A percentile compares a stretch with the other conserved stretches of the same genome.
These are phyloP conservation scores for Aspergillus ustus DNA, from an alignment of 2,329 filamentous ascomycete species.

Conservation along the genomic window DNA sequence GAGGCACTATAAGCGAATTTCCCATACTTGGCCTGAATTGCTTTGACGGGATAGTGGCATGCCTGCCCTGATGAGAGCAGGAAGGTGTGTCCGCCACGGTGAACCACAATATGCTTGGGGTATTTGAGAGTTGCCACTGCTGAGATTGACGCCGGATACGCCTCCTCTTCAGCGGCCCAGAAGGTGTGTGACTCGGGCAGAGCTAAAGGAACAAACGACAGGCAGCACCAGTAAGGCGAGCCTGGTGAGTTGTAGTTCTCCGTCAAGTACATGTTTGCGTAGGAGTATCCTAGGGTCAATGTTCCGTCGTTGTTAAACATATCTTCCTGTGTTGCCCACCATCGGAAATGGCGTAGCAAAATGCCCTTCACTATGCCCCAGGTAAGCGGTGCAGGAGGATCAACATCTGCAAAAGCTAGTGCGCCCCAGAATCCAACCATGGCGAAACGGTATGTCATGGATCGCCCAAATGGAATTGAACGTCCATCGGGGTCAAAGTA, in stretches of 20 bases:
- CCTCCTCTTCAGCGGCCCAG: conserved; percentile 72
- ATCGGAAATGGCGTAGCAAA: conserved; percentile 72
- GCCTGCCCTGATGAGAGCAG: conserved; percentile 76
- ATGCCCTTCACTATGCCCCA: conserved; percentile 82
- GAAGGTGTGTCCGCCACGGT: conserved; percentile 75
- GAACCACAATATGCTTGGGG: conserved; percentile 73
- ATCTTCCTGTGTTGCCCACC: conserved; percentile 76
- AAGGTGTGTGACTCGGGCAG: conserved; percentile 73
- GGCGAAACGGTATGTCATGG: conserved; percentile 80
- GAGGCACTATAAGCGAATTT: conserved; percentile 77
- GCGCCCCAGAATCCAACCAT: conserved; percentile 86
- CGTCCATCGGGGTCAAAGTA: conserved; percentile 76
- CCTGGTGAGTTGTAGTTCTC: conserved; percentile 85
- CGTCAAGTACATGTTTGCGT: conserved; percentile 79
- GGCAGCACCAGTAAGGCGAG: conserved; percentile 75
- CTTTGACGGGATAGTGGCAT: conserved; percentile 82
- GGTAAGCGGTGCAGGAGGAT: conserved; percentile 71
- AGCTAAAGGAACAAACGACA: conserved; percentile 75
- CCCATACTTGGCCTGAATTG: conserved; percentile 81
- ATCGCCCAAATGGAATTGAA: conserved; percentile 76
- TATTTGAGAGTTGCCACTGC: conserved; percentile 66
- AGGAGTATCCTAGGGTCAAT: conserved; percentile 75
- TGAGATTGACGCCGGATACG: conserved; percentile 62
- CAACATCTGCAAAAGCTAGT: conserved; percentile 74
- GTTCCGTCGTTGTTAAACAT: conserved; percentile 78